Base-by-base conservation (phyloP, 805 yeast species). In the Hyphopichia homilentoma region DNA sequence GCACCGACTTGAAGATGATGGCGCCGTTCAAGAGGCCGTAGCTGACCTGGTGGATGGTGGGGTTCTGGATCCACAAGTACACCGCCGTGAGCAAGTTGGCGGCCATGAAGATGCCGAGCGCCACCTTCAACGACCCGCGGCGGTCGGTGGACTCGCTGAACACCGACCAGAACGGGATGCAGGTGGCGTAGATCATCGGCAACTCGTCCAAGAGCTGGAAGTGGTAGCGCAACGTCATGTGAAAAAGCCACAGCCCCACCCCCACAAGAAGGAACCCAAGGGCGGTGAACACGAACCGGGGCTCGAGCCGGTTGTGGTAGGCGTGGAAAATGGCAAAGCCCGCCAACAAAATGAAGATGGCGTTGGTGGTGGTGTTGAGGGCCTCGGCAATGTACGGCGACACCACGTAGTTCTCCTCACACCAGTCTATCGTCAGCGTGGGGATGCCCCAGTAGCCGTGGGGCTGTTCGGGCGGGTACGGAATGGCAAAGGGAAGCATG, bases 161-260 rank as follows among this genome's bases (percentile, higher is more conserved):
- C 1, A 84, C 79, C 26, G 81, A 73, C 95, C 95, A 86, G 40
- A 87, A 80, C 0, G 98, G 97, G 17, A 90, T 79, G 43, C 96
- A 90, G 2, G 98, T 93, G 15, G 96, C 97, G 61, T 93, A 93
- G 41, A 93, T 86, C 98, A 93, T 93, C 25, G 98, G 98, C 49
- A 93, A 68, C 57, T 93, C 98, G 62, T 93, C 98, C 57, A 93
- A 69, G 41, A 93, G 57, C 62, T 93, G 98, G 63, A 75, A 93
- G 52, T 84, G 86, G 59, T 90, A 93, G 43, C 77, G 70, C 47
- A 93, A 69, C 4, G 97, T 90, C 96, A 93, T 93, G 59, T 93
- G 98, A 66, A 93, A 93, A 40, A 88, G 61, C 90, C 97, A 93
- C 13, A 87, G 78, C 3, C 98, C 98, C 14, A 90, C 58, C 1